These are phyloP conservation scores for Oryza coarctata DNA, from an alignment of 176 grass and related monocot species.

Conservation along the genomic window DNA sequence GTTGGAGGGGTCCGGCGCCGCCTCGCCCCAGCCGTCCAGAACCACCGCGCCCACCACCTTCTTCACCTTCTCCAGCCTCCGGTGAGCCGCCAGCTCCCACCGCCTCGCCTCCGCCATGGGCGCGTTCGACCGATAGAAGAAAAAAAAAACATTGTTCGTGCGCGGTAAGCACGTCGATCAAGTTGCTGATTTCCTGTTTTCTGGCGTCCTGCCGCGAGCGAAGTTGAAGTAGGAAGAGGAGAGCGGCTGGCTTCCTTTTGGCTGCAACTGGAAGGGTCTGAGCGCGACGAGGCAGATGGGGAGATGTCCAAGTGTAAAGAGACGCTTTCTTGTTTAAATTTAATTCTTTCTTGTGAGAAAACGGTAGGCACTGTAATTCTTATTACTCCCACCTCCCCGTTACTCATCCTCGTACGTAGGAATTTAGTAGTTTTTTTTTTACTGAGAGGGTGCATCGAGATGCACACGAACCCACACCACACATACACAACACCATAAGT, in stretches of 20 bases:
- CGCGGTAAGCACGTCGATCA: neutral
- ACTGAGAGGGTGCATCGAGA: too few relatives aligned
- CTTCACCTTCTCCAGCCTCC: constrained; percentile 49
- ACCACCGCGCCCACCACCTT: constrained; percentile 62
- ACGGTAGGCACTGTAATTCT: neutral
- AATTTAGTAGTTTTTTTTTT: too few relatives aligned
- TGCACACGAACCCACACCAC: too few relatives aligned
- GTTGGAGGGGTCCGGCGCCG: constrained; percentile 59
- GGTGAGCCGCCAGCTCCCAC: constrained; percentile 55
- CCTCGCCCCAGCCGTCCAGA: constrained; percentile 74
- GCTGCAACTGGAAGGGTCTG: constrained; percentile 18
- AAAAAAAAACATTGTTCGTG: neutral
- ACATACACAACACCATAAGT: too few relatives aligned
- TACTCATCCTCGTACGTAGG: neutral
- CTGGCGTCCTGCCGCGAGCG: neutral
- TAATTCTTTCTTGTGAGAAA: constrained; percentile 11
- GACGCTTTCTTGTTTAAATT: neutral
- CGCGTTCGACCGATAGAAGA: constrained; percentile 10
- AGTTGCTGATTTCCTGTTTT: neutral
- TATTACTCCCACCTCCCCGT: too few relatives aligned
- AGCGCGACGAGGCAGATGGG: constrained; percentile 2
- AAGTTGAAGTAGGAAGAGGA: neutral
- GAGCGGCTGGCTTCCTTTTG: neutral
- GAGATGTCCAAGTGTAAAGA: neutral
- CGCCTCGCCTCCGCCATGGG: constrained; percentile 33